These are phyloP conservation scores for Aspergillus transmontanensis DNA, from an alignment of 2,329 filamentous ascomycete genomes.

Conservation along the genomic window DNA sequence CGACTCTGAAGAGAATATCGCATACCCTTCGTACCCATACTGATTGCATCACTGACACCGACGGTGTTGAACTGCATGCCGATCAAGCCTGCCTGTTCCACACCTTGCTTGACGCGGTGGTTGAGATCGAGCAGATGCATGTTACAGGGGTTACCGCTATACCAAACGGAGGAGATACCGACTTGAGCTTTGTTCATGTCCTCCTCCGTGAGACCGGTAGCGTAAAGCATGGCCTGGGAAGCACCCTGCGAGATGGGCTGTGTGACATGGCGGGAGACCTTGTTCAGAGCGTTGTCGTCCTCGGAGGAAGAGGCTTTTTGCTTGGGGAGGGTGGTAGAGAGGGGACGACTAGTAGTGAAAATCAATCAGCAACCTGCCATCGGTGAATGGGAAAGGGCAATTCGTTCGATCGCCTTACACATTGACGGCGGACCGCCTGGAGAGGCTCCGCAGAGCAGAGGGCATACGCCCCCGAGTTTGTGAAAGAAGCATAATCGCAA, in stretches of 20 bases:
- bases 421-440: slow-evolving; percentile 16
- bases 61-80: slow-evolving; percentile 99
- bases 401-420: slow-evolving; percentile 3
- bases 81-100: slow-evolving; percentile 75
- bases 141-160: slow-evolving; percentile 97
- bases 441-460: slow-evolving; percentile 28
- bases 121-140: slow-evolving; percentile 96
- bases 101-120: slow-evolving; percentile 71
- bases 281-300: slow-evolving; percentile 68
- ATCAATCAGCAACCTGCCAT: not conserved
- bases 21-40: slow-evolving; percentile 98
- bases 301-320: slow-evolving; percentile 45
- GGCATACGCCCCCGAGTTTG: slow-evolving; percentile 34
- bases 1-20: slow-evolving; percentile 90
- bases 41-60: slow-evolving; percentile 95
- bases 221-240: slow-evolving; percentile 98
- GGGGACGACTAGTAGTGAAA: slow-evolving; percentile 30
- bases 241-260: slow-evolving; percentile 98
- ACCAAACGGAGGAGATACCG: slow-evolving; percentile 98
- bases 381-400: not conserved
- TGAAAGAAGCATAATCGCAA: slow-evolving; percentile 30
- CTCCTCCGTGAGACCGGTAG: slow-evolving; percentile 79
- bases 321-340: slow-evolving; percentile 51
- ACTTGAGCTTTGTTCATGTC: slow-evolving; percentile 97
- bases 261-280: slow-evolving; percentile 80